Base-by-base conservation (phyloP, 2,329 filamentous ascomycete genomes). In the Leptographium galeiforme region DNA sequence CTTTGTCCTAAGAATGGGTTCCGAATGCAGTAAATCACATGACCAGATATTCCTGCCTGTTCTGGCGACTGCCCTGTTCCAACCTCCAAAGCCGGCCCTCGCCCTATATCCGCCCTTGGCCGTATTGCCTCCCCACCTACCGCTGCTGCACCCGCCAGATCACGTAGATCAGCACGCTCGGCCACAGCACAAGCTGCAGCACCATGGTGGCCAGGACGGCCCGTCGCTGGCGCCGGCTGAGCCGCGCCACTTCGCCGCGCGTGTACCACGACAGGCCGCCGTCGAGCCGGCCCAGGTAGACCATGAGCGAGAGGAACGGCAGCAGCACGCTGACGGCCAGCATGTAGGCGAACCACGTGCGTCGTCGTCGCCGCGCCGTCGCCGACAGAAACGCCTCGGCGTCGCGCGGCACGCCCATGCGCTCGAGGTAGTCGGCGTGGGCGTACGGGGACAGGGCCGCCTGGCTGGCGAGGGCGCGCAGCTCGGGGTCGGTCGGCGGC, bases 181-280 rank as follows among this genome's bases (percentile, higher is more conserved):
- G 58, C 57, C 59, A 61, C 30, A 60, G 11, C 34, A 59, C 49
- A 46, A 61, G 50, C 40, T 60, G 56, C 33, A 57, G 44, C 8
- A 70, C 55, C 10, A 62, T 61, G 54, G 71, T 64, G 2, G 61
- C 58, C 11, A 69, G 51, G 11, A 77, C 63, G 10, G 60, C 53
- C n/a, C 57, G 59, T 19, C 63, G 60, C 59, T 74, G 70, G 32
- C 63, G 61, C 48, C 62, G 64, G 13, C 64, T 71, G 30, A 77
- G 62, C 10, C 60, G 60, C 25, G 66, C 62, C 32, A 70, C 67
- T 59, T 75, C 69, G 7, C 76, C 75, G 2, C 66, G 62, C 0
- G 74, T 76, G 51, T 68, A 70, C 74, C 74, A 78, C 8, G 68
- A 68, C 33, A 78, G 67, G 0, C 68, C 68, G 1, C 65, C 63